These are phyloP conservation scores for Nemophila menziesii DNA, from an alignment of 257 asterid genomes.

Conservation along the genomic window DNA sequence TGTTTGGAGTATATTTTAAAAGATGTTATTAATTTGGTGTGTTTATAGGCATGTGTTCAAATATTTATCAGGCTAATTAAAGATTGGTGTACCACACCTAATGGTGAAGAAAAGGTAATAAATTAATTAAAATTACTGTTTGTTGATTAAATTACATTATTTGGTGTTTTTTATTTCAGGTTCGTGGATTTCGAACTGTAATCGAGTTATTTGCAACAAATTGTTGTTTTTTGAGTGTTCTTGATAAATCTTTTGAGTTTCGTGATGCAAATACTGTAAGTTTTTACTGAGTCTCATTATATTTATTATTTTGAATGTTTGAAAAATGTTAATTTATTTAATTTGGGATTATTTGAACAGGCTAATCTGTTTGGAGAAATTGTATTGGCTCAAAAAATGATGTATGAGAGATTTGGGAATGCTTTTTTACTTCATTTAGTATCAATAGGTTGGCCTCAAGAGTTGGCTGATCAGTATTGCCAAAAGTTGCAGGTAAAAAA, in stretches of 20 bases:
- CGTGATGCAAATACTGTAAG: constrained; percentile 95
- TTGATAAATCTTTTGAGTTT: constrained; percentile 82
- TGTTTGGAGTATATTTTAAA: background rate
- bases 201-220: constrained; percentile 65
- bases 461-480: constrained; percentile 79
- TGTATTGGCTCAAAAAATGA: constrained; percentile 74
- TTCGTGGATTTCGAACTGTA: constrained; percentile 70
- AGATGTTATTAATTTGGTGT: constrained; percentile 3
- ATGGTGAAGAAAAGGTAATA: constrained; percentile 66
- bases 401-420: constrained; percentile 83
- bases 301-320: background rate
- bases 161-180: constrained; percentile 54
- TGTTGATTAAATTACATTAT: too few relatives aligned
- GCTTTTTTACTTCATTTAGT: constrained; percentile 60
- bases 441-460: constrained; percentile 80
- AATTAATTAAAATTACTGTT: constrained; percentile 17
- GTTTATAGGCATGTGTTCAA: constrained; percentile 84
- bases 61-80: constrained; percentile 75
- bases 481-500: constrained; percentile 71
- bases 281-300: constrained; percentile 8
- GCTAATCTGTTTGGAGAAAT: constrained; percentile 66
- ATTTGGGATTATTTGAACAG: constrained; percentile 32
- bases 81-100: constrained; percentile 69
- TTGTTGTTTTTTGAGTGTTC: constrained; percentile 88
- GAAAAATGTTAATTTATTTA: too few relatives aligned